Evolutionary conservation across 768 basidiomycete species (phyloP).

Genomic region (Xerocomus brunneocitrinus): DNA sequence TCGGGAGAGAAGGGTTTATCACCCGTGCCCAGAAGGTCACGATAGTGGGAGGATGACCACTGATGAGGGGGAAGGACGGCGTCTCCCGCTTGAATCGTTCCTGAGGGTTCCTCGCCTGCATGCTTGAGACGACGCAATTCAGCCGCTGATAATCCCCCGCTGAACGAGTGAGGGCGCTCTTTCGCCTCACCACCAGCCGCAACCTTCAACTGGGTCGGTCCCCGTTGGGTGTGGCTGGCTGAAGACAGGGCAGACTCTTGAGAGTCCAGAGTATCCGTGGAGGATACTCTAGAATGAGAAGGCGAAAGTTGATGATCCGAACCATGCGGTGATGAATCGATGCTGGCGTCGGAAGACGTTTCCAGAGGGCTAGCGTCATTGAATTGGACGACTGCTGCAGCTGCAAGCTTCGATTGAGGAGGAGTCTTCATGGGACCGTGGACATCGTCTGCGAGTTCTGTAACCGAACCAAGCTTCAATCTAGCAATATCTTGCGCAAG

Average conservation of each 20-base stretch:
- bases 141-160: conserved; percentile 68
- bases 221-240: conserved; percentile 54
- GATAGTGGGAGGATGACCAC: conserved; percentile 48
- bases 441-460: conserved; percentile 48
- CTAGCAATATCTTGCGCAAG: conserved; percentile 70
- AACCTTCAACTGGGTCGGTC: conserved; percentile 50
- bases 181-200: conserved; percentile 53
- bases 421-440: conserved; percentile 56
- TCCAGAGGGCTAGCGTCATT: conserved; percentile 69
- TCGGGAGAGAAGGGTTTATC: conserved; percentile 43
- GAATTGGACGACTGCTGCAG: conserved; percentile 50
- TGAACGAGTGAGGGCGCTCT: conserved; percentile 79
- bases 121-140: conserved; percentile 75
- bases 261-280: conserved; percentile 68
- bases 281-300: conserved; percentile 78
- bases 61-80: conserved; percentile 41
- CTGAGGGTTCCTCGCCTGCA: conserved; percentile 45
- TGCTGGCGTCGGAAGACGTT: conserved; percentile 64
- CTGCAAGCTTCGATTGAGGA: conserved; percentile 57
- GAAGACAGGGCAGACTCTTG: conserved; percentile 52
- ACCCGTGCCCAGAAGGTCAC: conserved; percentile 36
- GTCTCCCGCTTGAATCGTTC: conserved; percentile 32
- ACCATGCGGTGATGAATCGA: conserved; percentile 67
- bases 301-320: conserved; percentile 62
- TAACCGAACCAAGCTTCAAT: conserved; percentile 59